A percentile compares a stretch with the other conserved stretches of the same genome.
These are phyloP conservation scores for Sinapis alba DNA, from an alignment of 441 rosid genomes.

Conservation along the genomic window DNA sequence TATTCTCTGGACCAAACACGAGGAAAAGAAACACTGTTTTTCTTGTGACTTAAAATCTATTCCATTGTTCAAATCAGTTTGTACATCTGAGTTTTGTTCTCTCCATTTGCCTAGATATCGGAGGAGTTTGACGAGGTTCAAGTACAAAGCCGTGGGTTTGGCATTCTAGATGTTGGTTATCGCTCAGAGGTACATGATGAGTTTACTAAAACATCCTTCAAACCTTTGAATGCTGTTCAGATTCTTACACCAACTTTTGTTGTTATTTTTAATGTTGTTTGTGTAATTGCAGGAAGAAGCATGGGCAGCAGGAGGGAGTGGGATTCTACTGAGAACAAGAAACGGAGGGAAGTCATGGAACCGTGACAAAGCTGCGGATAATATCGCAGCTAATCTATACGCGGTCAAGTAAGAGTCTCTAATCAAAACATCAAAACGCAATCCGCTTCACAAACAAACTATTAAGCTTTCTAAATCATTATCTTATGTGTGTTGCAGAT, in stretches of 20 bases:
- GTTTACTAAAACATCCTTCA: not conserved
- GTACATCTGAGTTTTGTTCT: not conserved
- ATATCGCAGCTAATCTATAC: constrained; percentile 91
- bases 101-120: constrained; percentile 51
- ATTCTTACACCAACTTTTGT: not conserved
- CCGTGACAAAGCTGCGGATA: constrained; percentile 97
- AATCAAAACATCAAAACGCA: not conserved
- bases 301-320: constrained; percentile 99
- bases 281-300: constrained; percentile 74
- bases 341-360: constrained; percentile 92
- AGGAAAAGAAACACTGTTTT: not conserved
- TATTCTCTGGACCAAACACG: not conserved
- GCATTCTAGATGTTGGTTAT: constrained; percentile 94
- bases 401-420: constrained; percentile 72
- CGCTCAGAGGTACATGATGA: constrained; percentile 68
- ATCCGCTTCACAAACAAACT: not conserved
- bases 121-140: constrained; percentile 93
- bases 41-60: not conserved
- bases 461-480: not conserved
- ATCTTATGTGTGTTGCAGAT: constrained; percentile 48
- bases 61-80: not conserved
- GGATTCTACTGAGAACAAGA: constrained; percentile 79
- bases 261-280: not conserved
- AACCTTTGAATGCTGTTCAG: not conserved
- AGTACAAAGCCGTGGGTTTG: constrained; percentile 96